These are phyloP conservation scores for Bryoglossum gracile DNA, from an alignment of 495 filamentous ascomycete genomes.

Conservation along the genomic window DNA sequence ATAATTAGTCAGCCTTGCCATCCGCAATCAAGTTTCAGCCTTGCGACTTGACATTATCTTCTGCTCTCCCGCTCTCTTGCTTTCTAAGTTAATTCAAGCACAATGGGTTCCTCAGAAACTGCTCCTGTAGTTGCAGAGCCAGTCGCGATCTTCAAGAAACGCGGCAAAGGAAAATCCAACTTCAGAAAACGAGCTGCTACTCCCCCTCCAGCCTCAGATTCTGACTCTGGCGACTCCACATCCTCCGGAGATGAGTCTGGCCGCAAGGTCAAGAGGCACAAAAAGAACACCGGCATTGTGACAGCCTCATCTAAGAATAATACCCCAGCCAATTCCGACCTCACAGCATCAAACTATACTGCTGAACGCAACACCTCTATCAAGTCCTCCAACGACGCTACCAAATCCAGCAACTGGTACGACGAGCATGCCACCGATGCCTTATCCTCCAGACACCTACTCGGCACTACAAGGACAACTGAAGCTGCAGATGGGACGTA, in stretches of 20 bases:
- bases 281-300: slow-evolving; percentile 57
- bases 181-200: slow-evolving; percentile 78
- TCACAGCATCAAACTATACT: slow-evolving; percentile 47
- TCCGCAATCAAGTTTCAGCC: too few relatives aligned
- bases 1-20: too few relatives aligned
- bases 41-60: too few relatives aligned
- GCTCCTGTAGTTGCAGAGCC: slow-evolving; percentile 30
- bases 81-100: too few relatives aligned
- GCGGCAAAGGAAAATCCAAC: slow-evolving; percentile 68
- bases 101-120: slow-evolving; percentile 24
- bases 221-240: slow-evolving; percentile 49
- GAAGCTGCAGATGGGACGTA: slow-evolving; percentile 56
- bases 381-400: slow-evolving; percentile 75
- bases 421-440: slow-evolving; percentile 51
- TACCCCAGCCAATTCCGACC: slow-evolving; percentile 32
- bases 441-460: slow-evolving; percentile 51
- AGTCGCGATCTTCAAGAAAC: slow-evolving; percentile 79
- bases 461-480: slow-evolving; percentile 51
- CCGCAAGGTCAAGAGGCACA: slow-evolving; percentile 66
- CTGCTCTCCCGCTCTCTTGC: too few relatives aligned
- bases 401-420: slow-evolving; percentile 86
- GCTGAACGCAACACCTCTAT: slow-evolving; percentile 53
- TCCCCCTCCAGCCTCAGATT: slow-evolving; percentile 60
- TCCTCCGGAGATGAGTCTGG: slow-evolving; percentile 75
- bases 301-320: slow-evolving; percentile 45